Conservation (phyloP, 176 grass and related monocot species). For the Paspalum vaginatum region DNA sequence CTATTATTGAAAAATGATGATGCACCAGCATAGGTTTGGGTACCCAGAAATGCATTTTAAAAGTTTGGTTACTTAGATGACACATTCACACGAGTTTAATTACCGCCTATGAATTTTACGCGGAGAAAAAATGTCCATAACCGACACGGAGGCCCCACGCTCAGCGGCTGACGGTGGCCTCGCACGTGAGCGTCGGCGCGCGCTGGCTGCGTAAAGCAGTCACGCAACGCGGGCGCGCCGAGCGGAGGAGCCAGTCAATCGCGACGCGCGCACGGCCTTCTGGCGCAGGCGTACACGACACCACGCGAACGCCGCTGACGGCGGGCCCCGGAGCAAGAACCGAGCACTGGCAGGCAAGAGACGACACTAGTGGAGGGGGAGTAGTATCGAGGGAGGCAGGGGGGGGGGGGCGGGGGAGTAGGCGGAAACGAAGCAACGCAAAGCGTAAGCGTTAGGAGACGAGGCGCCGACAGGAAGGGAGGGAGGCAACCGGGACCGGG, state of each 20-base stretch:
- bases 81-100: too few species aligned
- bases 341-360: slow-evolving; percentile 17
- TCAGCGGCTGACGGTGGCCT: background rate
- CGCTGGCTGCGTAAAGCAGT: slow-evolving; percentile 30
- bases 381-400: too few species aligned
- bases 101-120: too few species aligned
- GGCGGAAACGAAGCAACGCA: slow-evolving; percentile 41
- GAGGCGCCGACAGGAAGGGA: background rate
- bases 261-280: slow-evolving; percentile 25
- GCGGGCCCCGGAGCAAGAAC: background rate
- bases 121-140: background rate
- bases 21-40: too few species aligned
- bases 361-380: too few species aligned
- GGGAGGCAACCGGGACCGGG: too few species aligned
- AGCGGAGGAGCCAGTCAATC: slow-evolving; percentile 43
- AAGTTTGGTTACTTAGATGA: too few species aligned
- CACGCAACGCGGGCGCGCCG: slow-evolving; percentile 40
- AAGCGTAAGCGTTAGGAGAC: slow-evolving; percentile 45
- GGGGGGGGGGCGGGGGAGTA: background rate
- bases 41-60: too few species aligned
- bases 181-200: slow-evolving; percentile 53
- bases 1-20: too few species aligned
- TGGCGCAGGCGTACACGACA: slow-evolving; percentile 11
- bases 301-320: slow-evolving; percentile 28
- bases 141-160: background rate